phyloP scores from a whole-genome alignment of 495 filamentous ascomycete genomes.

The Chaetomium tenue region DNA sequence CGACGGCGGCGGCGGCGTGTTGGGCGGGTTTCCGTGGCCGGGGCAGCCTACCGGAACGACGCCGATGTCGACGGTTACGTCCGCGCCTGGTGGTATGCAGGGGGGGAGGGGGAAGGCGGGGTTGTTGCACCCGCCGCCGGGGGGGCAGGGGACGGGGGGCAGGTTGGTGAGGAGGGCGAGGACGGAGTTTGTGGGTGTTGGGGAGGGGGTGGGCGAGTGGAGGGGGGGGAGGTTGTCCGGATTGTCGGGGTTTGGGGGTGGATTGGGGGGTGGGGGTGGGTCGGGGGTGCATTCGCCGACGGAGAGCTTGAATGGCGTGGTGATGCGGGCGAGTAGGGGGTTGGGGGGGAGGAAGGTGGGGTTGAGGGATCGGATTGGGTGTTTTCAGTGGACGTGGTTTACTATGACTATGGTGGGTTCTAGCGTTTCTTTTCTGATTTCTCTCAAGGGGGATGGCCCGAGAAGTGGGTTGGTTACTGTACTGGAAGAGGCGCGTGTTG shows the following conservation, averaged over 20 bases:
- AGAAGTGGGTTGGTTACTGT: background rate
- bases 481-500: no score
- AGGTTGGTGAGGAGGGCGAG: background rate
- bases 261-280: background rate
- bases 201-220: background rate
- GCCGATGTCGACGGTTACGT: no score
- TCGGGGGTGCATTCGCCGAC: slow-evolving; percentile 13
- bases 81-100: no score
- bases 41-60: no score
- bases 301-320: slow-evolving; percentile 36
- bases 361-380: slow-evolving; percentile 47
- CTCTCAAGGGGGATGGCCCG: background rate
- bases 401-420: slow-evolving; percentile 66
- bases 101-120: background rate
- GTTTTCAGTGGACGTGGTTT: slow-evolving; percentile 66
- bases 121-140: background rate
- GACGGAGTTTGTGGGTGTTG: background rate
- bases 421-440: slow-evolving; percentile 7
- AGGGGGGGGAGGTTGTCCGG: background rate
- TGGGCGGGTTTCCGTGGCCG: background rate
- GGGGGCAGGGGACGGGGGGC: no score
- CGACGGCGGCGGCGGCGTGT: background rate
- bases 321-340: slow-evolving; percentile 28
- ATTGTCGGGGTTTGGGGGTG: background rate
- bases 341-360: slow-evolving; percentile 34